Conservation (phyloP, 169 alveolate species). For the Cytauxzoon felis region DNA sequence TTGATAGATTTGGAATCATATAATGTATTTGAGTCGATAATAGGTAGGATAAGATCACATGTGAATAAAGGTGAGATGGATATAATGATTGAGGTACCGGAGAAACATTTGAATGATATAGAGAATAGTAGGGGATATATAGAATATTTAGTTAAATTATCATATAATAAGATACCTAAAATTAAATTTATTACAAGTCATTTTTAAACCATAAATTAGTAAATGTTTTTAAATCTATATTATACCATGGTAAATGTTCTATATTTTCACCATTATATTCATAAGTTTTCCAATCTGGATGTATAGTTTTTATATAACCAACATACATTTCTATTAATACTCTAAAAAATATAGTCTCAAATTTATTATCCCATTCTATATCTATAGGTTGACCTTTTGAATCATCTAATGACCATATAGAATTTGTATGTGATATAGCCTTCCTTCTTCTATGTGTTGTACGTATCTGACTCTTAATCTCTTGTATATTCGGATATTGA, state of each 20-base stretch:
- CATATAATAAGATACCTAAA: background rate
- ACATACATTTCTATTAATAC: slow-evolving; percentile 67
- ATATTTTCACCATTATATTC: slow-evolving; percentile 37
- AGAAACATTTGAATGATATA: background rate
- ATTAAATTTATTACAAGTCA: background rate
- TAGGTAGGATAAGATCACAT: slow-evolving; percentile 22
- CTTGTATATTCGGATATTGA: slow-evolving; percentile 52
- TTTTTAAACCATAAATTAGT: slow-evolving; percentile 16
- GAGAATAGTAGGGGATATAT: background rate
- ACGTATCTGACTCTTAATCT: slow-evolving; percentile 29
- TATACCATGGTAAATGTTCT: slow-evolving; percentile 16
- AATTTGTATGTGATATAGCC: slow-evolving; percentile 44
- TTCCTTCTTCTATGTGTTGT: slow-evolving; percentile 44
- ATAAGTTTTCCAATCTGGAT: slow-evolving; percentile 51
- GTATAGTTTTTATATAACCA: slow-evolving; percentile 52
- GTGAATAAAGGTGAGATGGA: slow-evolving; percentile 1
- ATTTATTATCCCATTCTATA: slow-evolving; percentile 75
- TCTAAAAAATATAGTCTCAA: slow-evolving; percentile 72
- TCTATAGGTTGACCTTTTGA: slow-evolving; percentile 69
- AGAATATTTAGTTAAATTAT: background rate
- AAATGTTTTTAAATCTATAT: background rate
- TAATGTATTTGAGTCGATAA: slow-evolving; percentile 12
- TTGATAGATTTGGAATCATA: no score
- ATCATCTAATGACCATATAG: slow-evolving; percentile 76
- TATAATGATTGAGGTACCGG: slow-evolving; percentile 3